Conservation (phyloP, 2,329 filamentous ascomycete genomes). For the Stachybotrys echinatus region DNA sequence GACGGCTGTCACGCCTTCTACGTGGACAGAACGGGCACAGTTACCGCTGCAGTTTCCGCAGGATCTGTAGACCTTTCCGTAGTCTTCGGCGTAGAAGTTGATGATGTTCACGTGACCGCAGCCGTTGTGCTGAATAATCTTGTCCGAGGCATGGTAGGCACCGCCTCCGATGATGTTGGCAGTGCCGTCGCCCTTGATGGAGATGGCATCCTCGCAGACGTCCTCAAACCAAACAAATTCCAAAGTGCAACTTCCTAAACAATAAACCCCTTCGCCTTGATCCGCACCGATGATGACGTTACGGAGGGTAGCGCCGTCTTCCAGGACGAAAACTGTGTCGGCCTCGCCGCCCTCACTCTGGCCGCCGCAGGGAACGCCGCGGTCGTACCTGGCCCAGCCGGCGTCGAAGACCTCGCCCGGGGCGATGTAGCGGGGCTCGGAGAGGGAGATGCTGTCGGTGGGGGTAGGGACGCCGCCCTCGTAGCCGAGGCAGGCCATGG, state of each 20-base stretch:
- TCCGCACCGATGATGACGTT: constrained; percentile 41
- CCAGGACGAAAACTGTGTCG: constrained; percentile 36
- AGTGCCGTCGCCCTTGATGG: constrained; percentile 26
- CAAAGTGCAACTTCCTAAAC: constrained; percentile 34
- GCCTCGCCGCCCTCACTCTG: constrained; percentile 32
- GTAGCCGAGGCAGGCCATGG: constrained; percentile 19
- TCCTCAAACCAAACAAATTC: constrained; percentile 45
- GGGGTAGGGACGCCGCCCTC: constrained; percentile 21
- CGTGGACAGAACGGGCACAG: constrained; percentile 35
- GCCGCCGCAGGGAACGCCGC: constrained; percentile 32
- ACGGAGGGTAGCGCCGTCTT: constrained; percentile 33
- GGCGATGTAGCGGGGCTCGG: constrained; percentile 21
- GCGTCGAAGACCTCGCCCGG: constrained; percentile 22
- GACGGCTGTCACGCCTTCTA: constrained; percentile 34
- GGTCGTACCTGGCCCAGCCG: constrained; percentile 30
- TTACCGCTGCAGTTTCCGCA: constrained; percentile 21
- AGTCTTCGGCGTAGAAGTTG: constrained; percentile 38
- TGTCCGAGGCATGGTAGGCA: constrained; percentile 37
- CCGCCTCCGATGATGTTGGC: constrained; percentile 38
- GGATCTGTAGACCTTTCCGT: constrained; percentile 34
- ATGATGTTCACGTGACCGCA: constrained; percentile 35
- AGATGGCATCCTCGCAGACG: constrained; percentile 32
- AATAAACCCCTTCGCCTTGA: constrained; percentile 42
- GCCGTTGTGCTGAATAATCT: constrained; percentile 43
- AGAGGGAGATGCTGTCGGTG: constrained; percentile 19